Percentiles rank a stretch among this genome's conserved stretches.
Conservation (phyloP, 2,329 filamentous ascomycete species). For the Dothidotthia symphoricarpi region DNA sequence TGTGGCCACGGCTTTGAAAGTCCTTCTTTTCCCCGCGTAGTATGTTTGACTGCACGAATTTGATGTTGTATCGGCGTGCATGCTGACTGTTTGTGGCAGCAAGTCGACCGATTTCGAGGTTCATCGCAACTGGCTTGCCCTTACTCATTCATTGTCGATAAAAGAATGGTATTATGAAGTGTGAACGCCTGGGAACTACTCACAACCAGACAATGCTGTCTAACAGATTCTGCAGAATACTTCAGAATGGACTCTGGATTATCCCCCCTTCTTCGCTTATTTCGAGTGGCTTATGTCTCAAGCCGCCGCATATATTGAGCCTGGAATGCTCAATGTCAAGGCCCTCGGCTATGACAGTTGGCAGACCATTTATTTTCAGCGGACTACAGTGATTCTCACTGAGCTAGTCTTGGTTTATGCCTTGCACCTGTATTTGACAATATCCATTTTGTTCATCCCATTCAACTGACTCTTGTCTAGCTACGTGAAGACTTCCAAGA, state of each 20-base stretch:
- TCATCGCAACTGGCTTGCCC: constrained; percentile 96
- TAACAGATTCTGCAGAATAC: constrained; percentile 59
- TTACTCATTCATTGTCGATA: constrained; percentile 83
- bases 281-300: constrained; percentile 94
- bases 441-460: background rate
- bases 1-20: constrained; percentile 82
- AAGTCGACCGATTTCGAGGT: constrained; percentile 99
- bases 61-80: constrained; percentile 4
- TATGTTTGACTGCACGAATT: constrained; percentile 52
- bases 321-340: constrained; percentile 75
- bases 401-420: constrained; percentile 84
- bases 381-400: constrained; percentile 79
- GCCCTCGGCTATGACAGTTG: constrained; percentile 86
- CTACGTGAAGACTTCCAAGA: constrained; percentile 71
- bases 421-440: constrained; percentile 63
- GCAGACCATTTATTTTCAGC: constrained; percentile 92
- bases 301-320: constrained; percentile 71
- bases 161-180: constrained; percentile 93
- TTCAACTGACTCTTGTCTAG: constrained; percentile 45
- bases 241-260: constrained; percentile 99
- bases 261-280: constrained; percentile 95
- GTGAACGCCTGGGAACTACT: constrained; percentile 6
- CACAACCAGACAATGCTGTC: constrained; percentile 6
- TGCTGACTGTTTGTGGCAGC: constrained; percentile 52
- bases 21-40: constrained; percentile 93